Percentiles rank a stretch among this genome's conserved stretches.
Evolutionary conservation across 2,329 filamentous ascomycete genomes (phyloP).

Genomic region (Bipolaris victoriae): DNA sequence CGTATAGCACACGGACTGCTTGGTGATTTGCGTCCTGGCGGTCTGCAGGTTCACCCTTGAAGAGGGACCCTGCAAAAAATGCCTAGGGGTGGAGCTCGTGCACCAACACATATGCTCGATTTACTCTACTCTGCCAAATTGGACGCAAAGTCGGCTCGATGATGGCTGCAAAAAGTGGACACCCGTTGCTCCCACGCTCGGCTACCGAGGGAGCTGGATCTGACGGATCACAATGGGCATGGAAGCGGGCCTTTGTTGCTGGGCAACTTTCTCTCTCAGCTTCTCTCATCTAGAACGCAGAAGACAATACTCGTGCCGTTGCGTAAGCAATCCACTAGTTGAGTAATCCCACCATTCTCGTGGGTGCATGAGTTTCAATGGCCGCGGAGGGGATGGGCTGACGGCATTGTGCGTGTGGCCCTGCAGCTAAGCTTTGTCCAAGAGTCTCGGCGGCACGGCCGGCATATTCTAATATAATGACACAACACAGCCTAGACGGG

Average conservation of each 20-base stretch:
- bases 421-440: constrained; percentile 39
- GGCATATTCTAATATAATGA: constrained; percentile 25
- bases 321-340: constrained; percentile 13
- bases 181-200: neutral
- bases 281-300: neutral
- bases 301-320: constrained; percentile 1
- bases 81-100: constrained; percentile 13
- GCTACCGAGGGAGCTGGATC: constrained; percentile 16
- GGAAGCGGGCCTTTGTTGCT: neutral
- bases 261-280: neutral
- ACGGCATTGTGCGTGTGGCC: constrained; percentile 30
- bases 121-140: constrained; percentile 11
- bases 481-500: constrained; percentile 16
- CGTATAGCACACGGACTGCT: constrained; percentile 8
- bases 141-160: constrained; percentile 4
- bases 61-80: constrained; percentile 10
- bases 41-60: constrained; percentile 12
- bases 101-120: constrained; percentile 14
- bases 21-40: neutral
- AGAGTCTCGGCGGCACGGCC: constrained; percentile 35
- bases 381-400: constrained; percentile 21
- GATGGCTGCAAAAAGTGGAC: constrained; percentile 1
- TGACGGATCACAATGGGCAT: constrained; percentile 9
- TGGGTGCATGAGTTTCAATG: constrained; percentile 7
- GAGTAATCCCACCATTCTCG: constrained; percentile 11